Conservation (phyloP, 176 grass and related monocot species). For the Microstegium vimineum region DNA sequence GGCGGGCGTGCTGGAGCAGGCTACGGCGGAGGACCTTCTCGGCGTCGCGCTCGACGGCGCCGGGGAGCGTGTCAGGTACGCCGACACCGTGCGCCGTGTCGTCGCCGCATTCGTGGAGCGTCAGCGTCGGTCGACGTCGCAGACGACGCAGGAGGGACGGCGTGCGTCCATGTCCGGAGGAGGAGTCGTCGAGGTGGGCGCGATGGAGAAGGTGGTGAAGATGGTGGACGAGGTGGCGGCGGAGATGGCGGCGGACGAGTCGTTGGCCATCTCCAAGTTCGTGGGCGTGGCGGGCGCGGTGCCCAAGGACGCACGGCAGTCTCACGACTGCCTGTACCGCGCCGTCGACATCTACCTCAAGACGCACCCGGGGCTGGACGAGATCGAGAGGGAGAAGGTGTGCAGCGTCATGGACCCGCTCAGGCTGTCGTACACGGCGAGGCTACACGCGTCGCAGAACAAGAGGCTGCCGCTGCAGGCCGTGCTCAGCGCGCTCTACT, state of each 20-base stretch:
- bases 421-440: slow-evolving; percentile 59
- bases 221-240: slow-evolving; percentile 69
- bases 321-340: slow-evolving; percentile 54
- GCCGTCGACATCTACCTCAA: slow-evolving; percentile 84
- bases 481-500: slow-evolving; percentile 73
- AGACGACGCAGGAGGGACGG: not conserved
- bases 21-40: slow-evolving; percentile 47
- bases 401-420: slow-evolving; percentile 92
- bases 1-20: slow-evolving; percentile 54
- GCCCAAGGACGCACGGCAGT: slow-evolving; percentile 47
- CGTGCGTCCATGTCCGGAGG: slow-evolving; percentile 20
- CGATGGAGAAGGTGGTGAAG: slow-evolving; percentile 53
- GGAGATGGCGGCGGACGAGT: slow-evolving; percentile 65
- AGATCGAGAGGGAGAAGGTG: slow-evolving; percentile 86
- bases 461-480: slow-evolving; percentile 69
- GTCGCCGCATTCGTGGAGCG: slow-evolving; percentile 56
- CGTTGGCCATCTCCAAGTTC: slow-evolving; percentile 63
- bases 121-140: slow-evolving; percentile 1
- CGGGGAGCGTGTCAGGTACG: slow-evolving; percentile 37
- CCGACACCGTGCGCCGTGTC: slow-evolving; percentile 59
- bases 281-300: slow-evolving; percentile 52
- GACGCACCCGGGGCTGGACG: slow-evolving; percentile 61
- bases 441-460: slow-evolving; percentile 82
- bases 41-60: slow-evolving; percentile 41
- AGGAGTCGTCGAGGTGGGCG: not conserved